phyloP scores from a whole-genome alignment of 2,329 filamentous ascomycete species.

The Lecanicillium sp. region DNA sequence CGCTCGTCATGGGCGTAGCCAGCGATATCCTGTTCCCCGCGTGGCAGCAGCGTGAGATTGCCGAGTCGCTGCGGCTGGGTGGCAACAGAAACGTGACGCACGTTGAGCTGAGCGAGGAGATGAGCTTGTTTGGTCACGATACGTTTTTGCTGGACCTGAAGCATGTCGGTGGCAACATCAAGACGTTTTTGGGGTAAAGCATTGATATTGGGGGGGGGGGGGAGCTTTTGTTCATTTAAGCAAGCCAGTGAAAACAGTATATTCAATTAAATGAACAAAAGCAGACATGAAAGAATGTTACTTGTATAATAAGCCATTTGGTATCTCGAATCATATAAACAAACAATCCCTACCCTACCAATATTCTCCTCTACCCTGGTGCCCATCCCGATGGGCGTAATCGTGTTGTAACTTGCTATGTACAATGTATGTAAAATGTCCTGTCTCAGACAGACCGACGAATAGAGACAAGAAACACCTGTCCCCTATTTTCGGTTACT shows the following conservation, averaged over 20 bases:
- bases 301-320: constrained; percentile 2
- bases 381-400: not conserved
- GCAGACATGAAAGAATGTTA: too few species aligned
- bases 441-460: not conserved
- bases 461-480: not conserved
- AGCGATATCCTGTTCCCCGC: constrained; percentile 96
- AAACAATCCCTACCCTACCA: not conserved
- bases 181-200: constrained; percentile 62
- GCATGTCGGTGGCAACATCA: constrained; percentile 80
- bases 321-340: constrained; percentile 5
- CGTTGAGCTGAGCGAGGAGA: constrained; percentile 86
- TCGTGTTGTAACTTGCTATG: not conserved
- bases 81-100: constrained; percentile 81
- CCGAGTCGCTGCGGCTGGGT: constrained; percentile 66
- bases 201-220: not conserved
- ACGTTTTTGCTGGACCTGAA: constrained; percentile 90
- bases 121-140: constrained; percentile 92
- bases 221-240: too few species aligned
- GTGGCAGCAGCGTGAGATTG: constrained; percentile 95
- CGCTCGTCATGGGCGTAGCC: constrained; percentile 85
- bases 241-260: too few species aligned
- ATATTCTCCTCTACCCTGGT: not conserved
- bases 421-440: not conserved
- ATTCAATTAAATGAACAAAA: too few species aligned
- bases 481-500: too few species aligned